phyloP scores from a whole-genome alignment of 2,329 filamentous ascomycete genomes.

The Colletotrichum somersetense region DNA sequence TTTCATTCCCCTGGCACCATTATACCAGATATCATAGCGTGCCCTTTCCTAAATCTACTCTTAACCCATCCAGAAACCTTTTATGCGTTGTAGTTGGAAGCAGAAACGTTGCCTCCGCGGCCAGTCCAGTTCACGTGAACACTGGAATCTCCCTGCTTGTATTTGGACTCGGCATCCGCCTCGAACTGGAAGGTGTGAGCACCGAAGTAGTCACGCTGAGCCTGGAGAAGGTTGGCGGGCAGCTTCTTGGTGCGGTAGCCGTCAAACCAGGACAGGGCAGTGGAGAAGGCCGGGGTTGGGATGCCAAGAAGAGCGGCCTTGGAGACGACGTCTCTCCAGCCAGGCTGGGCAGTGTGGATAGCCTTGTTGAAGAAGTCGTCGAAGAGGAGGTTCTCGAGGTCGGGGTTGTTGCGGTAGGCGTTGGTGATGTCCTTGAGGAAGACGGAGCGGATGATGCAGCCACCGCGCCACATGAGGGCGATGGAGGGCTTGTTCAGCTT shows the following conservation, averaged over 20 bases:
- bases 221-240: conserved; percentile 97
- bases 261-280: conserved; percentile 98
- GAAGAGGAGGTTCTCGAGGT: conserved; percentile 98
- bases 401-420: conserved; percentile 93
- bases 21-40: conserved; percentile 40
- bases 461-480: conserved; percentile 99
- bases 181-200: conserved; percentile 80
- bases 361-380: conserved; percentile 99
- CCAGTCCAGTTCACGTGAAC: conserved; percentile 99
- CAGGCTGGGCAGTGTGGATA: conserved; percentile 94
- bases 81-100: conserved; percentile 98
- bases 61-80: conserved; percentile 35
- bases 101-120: conserved; percentile 95
- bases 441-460: conserved; percentile 99
- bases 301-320: conserved; percentile 96
- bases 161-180: conserved; percentile 64
- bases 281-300: conserved; percentile 95
- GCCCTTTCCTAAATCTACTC: conserved; percentile 38
- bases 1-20: conserved; percentile 42
- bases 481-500: conserved; percentile 99
- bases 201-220: conserved; percentile 99
- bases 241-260: conserved; percentile 98
- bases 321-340: conserved; percentile 91
- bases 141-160: conserved; percentile 85
- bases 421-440: conserved; percentile 99